A percentile compares a stretch with the other conserved stretches of the same genome.
phyloP scores from a whole-genome alignment of 495 filamentous ascomycete species.

The Apodospora peruviana region DNA sequence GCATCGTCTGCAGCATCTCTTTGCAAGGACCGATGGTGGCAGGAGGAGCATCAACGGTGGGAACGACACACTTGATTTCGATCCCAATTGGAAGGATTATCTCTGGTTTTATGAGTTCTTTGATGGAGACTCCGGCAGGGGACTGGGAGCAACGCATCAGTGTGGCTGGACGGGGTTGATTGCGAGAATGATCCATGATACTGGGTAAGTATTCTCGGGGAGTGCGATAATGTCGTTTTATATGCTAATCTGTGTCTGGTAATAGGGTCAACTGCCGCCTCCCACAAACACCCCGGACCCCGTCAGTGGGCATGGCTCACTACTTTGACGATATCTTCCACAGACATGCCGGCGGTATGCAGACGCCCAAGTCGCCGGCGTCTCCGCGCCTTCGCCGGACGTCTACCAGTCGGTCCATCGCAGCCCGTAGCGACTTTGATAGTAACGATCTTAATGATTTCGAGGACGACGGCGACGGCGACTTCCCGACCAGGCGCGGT shows the following conservation, averaged over 20 bases:
- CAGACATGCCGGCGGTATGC: constrained; percentile 31
- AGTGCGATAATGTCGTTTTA: neutral
- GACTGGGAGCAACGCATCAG: constrained; percentile 88
- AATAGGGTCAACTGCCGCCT: constrained; percentile 84
- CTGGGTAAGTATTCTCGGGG: constrained; percentile 64
- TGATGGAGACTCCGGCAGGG: constrained; percentile 84
- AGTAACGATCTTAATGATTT: constrained; percentile 32
- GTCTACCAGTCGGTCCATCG: constrained; percentile 80
- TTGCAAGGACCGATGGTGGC: constrained; percentile 76
- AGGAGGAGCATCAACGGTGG: constrained; percentile 78
- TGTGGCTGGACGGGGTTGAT: constrained; percentile 97
- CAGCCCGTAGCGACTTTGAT: constrained; percentile 75
- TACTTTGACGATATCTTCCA: constrained; percentile 94
- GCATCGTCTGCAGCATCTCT: constrained; percentile 88
- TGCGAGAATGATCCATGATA: constrained; percentile 95
- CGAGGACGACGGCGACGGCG: constrained; percentile 20
- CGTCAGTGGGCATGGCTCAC: constrained; percentile 72
- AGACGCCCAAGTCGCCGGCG: constrained; percentile 30
- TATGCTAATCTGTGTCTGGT: neutral
- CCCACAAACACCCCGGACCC: constrained; percentile 87
- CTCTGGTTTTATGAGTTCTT: constrained; percentile 98
- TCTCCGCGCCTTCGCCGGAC: constrained; percentile 63
- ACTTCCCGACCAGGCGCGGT: constrained; percentile 24
- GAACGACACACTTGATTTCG: constrained; percentile 79
- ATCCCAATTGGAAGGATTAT: constrained; percentile 88